Percentiles rank a stretch among this genome's conserved stretches.
phyloP scores from a whole-genome alignment of 75 land plant species.

The Pinus albicaulis region DNA sequence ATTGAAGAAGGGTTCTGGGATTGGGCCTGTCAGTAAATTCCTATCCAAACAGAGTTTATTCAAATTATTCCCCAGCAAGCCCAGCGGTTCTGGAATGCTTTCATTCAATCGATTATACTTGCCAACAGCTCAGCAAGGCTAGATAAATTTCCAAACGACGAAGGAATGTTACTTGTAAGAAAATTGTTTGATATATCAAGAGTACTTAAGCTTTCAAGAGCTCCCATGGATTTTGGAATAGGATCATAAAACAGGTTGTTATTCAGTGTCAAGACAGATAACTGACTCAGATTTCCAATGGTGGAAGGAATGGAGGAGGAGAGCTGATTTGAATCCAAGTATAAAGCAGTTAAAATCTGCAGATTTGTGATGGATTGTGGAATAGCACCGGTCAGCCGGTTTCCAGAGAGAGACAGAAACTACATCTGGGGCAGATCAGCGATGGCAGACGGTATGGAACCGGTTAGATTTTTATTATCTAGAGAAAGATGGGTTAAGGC shows the following conservation, averaged over 20 bases:
- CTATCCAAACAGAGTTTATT: slow-evolving; percentile 21
- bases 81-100: slow-evolving; percentile 1
- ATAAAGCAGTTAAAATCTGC: background rate
- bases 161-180: slow-evolving; percentile 25
- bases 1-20: slow-evolving; percentile 27
- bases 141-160: background rate
- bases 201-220: background rate
- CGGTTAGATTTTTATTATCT: background rate
- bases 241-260: background rate
- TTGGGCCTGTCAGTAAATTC: slow-evolving; percentile 24
- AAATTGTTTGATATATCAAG: slow-evolving; percentile 9
- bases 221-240: background rate
- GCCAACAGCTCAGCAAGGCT: background rate
- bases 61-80: slow-evolving; percentile 10
- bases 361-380: background rate
- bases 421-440: too few species aligned
- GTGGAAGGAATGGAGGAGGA: background rate
- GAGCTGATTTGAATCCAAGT: background rate
- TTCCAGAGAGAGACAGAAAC: background rate
- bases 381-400: background rate
- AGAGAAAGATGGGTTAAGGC: slow-evolving; percentile 5
- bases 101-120: background rate
- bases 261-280: background rate
- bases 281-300: background rate
- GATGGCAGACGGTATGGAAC: slow-evolving; percentile 5